Evolutionary conservation across 1,284 basidiomycete genomes (phyloP).

Genomic region (Irpex sp.): DNA sequence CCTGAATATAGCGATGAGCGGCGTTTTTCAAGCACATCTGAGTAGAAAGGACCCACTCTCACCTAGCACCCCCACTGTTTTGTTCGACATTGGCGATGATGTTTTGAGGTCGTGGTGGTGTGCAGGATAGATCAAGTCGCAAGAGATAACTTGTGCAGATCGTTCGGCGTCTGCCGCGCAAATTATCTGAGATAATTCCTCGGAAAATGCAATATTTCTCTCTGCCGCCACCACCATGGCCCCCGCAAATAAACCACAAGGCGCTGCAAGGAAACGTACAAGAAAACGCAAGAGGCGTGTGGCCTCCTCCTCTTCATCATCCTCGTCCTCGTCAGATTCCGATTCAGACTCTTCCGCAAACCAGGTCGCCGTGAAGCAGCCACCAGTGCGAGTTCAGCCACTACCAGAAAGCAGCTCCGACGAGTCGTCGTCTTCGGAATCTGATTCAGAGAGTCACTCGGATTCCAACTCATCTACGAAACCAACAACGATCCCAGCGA

Average conservation of each 20-base stretch:
- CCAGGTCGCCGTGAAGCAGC: conserved; percentile 10
- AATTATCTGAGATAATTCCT: neutral
- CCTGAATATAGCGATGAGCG: neutral
- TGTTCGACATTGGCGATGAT: conserved; percentile 41
- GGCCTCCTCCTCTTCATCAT: conserved; percentile 34
- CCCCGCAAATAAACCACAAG: conserved; percentile 15
- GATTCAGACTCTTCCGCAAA: conserved; percentile 10
- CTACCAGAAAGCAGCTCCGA: conserved; percentile 12
- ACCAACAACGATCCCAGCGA: neutral
- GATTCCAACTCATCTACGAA: conserved; percentile 7
- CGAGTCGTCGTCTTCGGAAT: conserved; percentile 19
- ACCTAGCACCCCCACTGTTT: conserved; percentile 64
- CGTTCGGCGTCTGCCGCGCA: conserved; percentile 6
- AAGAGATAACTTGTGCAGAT: neutral
- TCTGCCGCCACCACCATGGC: conserved; percentile 17
- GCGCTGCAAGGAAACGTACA: conserved; percentile 30
- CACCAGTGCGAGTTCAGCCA: conserved; percentile 2
- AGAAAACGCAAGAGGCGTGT: conserved; percentile 38
- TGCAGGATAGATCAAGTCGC: neutral
- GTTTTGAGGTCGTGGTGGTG: neutral
- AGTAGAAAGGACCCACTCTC: conserved; percentile 41
- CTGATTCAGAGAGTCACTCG: conserved; percentile 12
- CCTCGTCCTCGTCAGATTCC: conserved; percentile 27
- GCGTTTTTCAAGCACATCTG: neutral
- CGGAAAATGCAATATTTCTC: neutral